Evolutionary conservation across 2,329 filamentous ascomycete genomes (phyloP).

Genomic region (Keithomyces neogunnii): DNA sequence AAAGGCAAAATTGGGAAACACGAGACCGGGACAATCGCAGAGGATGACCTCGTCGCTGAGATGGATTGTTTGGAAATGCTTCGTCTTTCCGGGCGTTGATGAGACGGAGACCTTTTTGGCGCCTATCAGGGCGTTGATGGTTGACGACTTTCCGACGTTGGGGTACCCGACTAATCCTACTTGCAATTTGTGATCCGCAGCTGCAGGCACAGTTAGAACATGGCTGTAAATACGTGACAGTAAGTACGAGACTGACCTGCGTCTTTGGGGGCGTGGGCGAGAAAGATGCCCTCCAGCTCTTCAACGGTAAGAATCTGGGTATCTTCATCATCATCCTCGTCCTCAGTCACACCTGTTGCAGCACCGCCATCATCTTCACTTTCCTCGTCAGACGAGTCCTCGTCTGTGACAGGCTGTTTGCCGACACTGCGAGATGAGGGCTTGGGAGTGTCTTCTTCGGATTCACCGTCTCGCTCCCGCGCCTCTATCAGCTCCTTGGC

Average conservation of each 20-base stretch:
- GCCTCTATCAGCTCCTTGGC: conserved; percentile 85
- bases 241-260: conserved; percentile 31
- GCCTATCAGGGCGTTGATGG: conserved; percentile 97
- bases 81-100: conserved; percentile 94
- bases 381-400: conserved; percentile 13
- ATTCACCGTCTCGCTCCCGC: conserved; percentile 44
- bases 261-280: conserved; percentile 55
- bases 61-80: conserved; percentile 98
- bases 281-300: conserved; percentile 82
- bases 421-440: conserved; percentile 16
- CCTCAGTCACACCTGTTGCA: background rate
- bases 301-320: conserved; percentile 85
- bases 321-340: conserved; percentile 49
- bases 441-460: conserved; percentile 22
- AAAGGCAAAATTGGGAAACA: conserved; percentile 95
- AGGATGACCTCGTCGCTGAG: conserved; percentile 82
- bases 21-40: conserved; percentile 96
- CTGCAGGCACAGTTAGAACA: conserved; percentile 18
- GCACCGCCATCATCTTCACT: conserved; percentile 27
- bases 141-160: conserved; percentile 98
- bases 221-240: background rate
- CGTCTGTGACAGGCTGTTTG: conserved; percentile 15
- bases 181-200: conserved; percentile 58
- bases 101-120: conserved; percentile 98
- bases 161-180: conserved; percentile 96